Conservation (phyloP, 148 eudicot species). For the Chenopodium quinoa region DNA sequence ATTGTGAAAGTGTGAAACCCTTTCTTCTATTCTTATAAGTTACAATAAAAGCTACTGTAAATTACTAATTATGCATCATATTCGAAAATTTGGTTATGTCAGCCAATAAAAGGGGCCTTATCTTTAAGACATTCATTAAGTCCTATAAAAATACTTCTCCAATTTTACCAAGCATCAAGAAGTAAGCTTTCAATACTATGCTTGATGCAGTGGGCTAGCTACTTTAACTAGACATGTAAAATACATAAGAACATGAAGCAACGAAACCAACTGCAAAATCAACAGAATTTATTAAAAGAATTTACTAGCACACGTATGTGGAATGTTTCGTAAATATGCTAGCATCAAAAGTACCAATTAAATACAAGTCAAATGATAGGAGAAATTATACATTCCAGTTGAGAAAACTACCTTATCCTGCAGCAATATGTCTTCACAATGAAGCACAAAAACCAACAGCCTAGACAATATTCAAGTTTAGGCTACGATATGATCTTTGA, state of each 20-base stretch:
- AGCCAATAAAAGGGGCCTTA: background rate
- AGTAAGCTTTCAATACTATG: background rate
- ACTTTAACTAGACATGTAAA: background rate
- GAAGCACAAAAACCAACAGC: background rate
- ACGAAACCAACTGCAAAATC: background rate
- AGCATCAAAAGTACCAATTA: background rate
- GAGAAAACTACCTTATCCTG: slow-evolving; percentile 10
- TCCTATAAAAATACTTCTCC: background rate
- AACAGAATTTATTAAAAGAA: background rate
- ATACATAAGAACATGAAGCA: background rate
- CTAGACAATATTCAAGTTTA: background rate
- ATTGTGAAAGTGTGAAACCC: background rate
- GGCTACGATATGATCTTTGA: background rate
- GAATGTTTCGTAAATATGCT: background rate
- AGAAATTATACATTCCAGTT: background rate
- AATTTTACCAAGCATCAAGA: background rate
- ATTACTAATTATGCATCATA: too few relatives aligned
- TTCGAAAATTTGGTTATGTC: too few relatives aligned
- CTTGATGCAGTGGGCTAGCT: background rate
- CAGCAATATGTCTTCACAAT: background rate
- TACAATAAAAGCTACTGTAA: background rate
- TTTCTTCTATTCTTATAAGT: background rate
- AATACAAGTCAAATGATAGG: background rate
- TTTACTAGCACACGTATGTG: background rate
- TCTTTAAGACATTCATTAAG: too few relatives aligned